These are phyloP conservation scores for Conoideocrella luteorostrata DNA, from an alignment of 2,329 filamentous ascomycete genomes.

Conservation along the genomic window DNA sequence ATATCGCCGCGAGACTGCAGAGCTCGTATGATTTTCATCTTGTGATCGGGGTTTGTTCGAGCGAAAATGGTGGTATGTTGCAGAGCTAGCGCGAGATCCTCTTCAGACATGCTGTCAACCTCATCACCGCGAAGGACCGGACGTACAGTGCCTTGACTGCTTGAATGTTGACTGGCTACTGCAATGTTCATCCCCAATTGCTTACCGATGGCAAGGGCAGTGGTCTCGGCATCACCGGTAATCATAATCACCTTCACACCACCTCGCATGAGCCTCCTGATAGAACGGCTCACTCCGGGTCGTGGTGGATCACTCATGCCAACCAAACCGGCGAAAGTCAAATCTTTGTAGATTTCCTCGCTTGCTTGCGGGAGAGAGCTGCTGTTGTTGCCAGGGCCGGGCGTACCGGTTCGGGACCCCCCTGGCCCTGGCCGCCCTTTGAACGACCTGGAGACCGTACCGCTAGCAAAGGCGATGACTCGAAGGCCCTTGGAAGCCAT, in stretches of 20 bases:
- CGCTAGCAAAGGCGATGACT: conserved; percentile 90
- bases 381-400: conserved; percentile 31
- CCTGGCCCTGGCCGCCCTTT: conserved; percentile 33
- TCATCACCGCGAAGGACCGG: conserved; percentile 83
- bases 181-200: conserved; percentile 90
- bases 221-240: conserved; percentile 92
- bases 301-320: conserved; percentile 97
- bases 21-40: conserved; percentile 91
- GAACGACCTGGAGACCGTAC: conserved; percentile 48
- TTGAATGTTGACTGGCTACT: conserved; percentile 42
- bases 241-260: conserved; percentile 99
- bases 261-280: conserved; percentile 82
- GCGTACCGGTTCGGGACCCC: conserved; percentile 46
- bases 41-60: conserved; percentile 93
- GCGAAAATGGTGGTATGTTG: conserved; percentile 90
- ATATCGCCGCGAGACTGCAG: conserved; percentile 91
- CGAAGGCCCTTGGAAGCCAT: conserved; percentile 88
- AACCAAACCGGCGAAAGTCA: conserved; percentile 86
- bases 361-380: conserved; percentile 36
- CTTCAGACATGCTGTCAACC: conserved; percentile 84
- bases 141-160: conserved; percentile 53
- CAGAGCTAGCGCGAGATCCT: conserved; percentile 78
- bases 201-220: conserved; percentile 85
- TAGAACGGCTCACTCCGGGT: conserved; percentile 82
- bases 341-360: conserved; percentile 72